Evolutionary conservation across 495 filamentous ascomycete species (phyloP), one percentile per base, ranked within the genome.

Genomic region (Saxophila tyrrhenica): DNA sequence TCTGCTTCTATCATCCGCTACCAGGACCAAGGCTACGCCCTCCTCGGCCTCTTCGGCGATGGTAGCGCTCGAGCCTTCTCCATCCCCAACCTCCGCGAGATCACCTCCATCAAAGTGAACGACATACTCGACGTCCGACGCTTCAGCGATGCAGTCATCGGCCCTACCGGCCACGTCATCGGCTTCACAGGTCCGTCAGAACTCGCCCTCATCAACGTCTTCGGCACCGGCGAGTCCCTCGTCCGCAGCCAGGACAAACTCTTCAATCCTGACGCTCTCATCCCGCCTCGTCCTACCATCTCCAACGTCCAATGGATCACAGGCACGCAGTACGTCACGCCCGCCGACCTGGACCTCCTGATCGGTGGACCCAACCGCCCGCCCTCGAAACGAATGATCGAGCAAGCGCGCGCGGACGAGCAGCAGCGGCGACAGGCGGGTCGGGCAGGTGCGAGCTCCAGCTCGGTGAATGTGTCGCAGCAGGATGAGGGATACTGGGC

Each of bases 281-380:
- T 84, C 16, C 92, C 91, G 2, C 75, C 86, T 15, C 78, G 92
- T 25, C 94, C 92, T n/a, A 95, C 90, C 0, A 98, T 98, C 45
- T 90, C 86, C 9, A 95, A 92, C 58, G 64, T 98, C 20, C 87
- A 95, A 67, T 98, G 92, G 92, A 87, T 98, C 39, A 82, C 89
- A 0, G 94, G 92, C 1, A 96, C 94, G 13, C 91, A 95, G 67
- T 86, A 94, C 57, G 74, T 98, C 32, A 86, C 86, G 17, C 83
- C 87, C 15, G 73, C 83, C n/a, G 94, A 98, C 65, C 80, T 98
- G 71, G 92, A 97, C 59, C 66, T 94, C 8, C 69, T 97, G 35
- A 92, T 98, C 56, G 89, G 92, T 29, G 92, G 92, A 0, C 82
- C 88, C 25, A 82, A 89, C 58, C 78, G 92, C 11, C 92, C 91